A percentile compares a stretch with the other conserved stretches of the same genome.
These are phyloP conservation scores for Thraustochytrium sp. DNA, from an alignment of 352 stramenopile species.

Conservation along the genomic window DNA sequence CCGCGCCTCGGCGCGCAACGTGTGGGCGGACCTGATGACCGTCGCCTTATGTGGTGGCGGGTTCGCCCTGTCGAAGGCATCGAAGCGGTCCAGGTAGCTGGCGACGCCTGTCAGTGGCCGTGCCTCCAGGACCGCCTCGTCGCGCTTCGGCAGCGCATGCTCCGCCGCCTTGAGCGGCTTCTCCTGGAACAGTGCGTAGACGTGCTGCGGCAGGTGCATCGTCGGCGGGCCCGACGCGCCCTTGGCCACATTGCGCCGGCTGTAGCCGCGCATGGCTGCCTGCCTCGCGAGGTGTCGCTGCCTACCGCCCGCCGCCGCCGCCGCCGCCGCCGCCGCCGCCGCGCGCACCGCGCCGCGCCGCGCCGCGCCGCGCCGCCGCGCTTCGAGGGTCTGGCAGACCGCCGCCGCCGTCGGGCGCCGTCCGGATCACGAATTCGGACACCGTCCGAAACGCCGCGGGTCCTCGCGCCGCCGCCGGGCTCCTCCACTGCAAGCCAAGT, in stretches of 20 bases:
- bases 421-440: no score
- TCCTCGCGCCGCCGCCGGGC: no score
- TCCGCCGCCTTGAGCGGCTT: not conserved
- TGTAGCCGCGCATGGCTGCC: conserved; percentile 1
- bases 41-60: not conserved
- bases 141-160: not conserved
- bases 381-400: no score
- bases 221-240: conserved; percentile 28
- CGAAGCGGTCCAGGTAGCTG: not conserved
- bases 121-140: not conserved
- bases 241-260: conserved; percentile 28
- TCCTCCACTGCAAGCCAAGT: no score
- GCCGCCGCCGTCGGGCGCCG: no score
- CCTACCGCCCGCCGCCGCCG: no score
- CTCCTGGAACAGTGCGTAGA: conserved; percentile 9
- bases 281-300: not conserved
- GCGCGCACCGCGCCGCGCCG: no score
- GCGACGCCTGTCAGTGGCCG: not conserved
- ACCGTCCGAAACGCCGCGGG: no score
- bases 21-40: not conserved
- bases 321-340: not conserved
- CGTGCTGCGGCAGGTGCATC: conserved; percentile 32
- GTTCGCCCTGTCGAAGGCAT: not conserved
- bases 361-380: no score
- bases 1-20: not conserved